Conservation (phyloP, 2,329 filamentous ascomycete species). For the Fusarium musae region DNA sequence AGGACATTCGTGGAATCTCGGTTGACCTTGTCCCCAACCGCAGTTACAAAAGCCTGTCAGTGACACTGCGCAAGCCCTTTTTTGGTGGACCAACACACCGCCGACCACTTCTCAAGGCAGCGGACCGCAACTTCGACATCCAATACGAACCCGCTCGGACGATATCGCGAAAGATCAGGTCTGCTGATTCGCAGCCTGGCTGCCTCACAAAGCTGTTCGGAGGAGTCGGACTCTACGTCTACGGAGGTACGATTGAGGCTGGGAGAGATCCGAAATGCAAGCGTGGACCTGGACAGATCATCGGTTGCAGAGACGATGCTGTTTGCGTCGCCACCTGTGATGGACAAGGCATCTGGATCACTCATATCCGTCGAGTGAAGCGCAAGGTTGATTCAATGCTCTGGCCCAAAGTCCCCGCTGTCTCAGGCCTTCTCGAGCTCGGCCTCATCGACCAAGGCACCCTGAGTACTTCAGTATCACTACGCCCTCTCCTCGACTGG, state of each 20-base stretch:
- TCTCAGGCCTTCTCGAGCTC: slow-evolving; percentile 6
- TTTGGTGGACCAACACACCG: slow-evolving; percentile 4
- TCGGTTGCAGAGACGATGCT: not conserved
- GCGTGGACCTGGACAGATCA: not conserved
- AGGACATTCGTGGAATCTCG: not conserved
- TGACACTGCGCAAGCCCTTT: slow-evolving; percentile 12
- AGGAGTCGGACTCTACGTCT: slow-evolving; percentile 18
- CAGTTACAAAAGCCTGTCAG: not conserved
- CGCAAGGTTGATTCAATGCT: slow-evolving; percentile 29
- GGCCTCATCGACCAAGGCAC: not conserved
- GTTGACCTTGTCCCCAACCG: not conserved
- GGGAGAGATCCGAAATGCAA: not conserved
- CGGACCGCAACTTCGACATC: slow-evolving; percentile 12
- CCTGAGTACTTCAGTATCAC: not conserved
- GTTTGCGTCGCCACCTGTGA: slow-evolving; percentile 23
- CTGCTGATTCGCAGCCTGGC: slow-evolving; percentile 30
- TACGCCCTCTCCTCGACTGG: not conserved
- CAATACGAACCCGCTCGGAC: slow-evolving; percentile 1
- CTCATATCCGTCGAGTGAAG: slow-evolving; percentile 23
- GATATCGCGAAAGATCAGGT: slow-evolving; percentile 30
- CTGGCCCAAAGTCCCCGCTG: slow-evolving; percentile 29
- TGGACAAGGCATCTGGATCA: slow-evolving; percentile 25
- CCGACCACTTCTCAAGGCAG: slow-evolving; percentile 19
- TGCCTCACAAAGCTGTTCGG: slow-evolving; percentile 18
- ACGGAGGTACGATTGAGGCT: slow-evolving; percentile 14